phyloP scores from a whole-genome alignment of 495 filamentous ascomycete species.

The Hypoxylon fragiforme region DNA sequence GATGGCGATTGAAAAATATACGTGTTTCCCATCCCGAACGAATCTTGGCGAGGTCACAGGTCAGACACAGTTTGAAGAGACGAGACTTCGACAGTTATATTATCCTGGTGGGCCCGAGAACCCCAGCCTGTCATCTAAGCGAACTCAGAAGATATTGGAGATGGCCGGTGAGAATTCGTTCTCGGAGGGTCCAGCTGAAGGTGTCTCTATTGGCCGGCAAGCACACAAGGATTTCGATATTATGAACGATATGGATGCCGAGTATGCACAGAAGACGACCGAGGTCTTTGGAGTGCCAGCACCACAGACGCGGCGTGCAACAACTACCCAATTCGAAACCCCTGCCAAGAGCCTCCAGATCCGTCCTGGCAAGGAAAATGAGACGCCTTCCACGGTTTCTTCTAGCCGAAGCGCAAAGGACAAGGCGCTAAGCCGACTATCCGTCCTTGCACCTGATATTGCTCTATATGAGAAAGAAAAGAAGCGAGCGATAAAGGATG shows the following conservation, averaged over 20 bases:
- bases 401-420: constrained; percentile 86
- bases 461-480: constrained; percentile 90
- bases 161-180: constrained; percentile 45
- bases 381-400: constrained; percentile 68
- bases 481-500: constrained; percentile 74
- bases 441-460: constrained; percentile 78
- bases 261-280: constrained; percentile 27
- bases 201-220: constrained; percentile 30
- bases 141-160: constrained; percentile 46
- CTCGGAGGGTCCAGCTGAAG: constrained; percentile 27
- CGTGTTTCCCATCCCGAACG: constrained; percentile 79
- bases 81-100: constrained; percentile 38
- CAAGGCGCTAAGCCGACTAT: constrained; percentile 72
- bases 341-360: constrained; percentile 49
- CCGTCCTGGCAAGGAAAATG: constrained; percentile 75
- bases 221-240: constrained; percentile 41
- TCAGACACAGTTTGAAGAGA: constrained; percentile 64
- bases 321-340: constrained; percentile 39
- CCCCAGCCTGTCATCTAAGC: constrained; percentile 37
- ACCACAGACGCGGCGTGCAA: constrained; percentile 17
- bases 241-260: constrained; percentile 33
- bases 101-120: constrained; percentile 46
- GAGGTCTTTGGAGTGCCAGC: constrained; percentile 36
- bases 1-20: constrained; percentile 71
- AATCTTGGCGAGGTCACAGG: constrained; percentile 93